Evolutionary conservation across 202 grass and related monocot species (phyloP), one percentile per base, ranked within the genome.

Genomic region (Zoysia matrella): DNA sequence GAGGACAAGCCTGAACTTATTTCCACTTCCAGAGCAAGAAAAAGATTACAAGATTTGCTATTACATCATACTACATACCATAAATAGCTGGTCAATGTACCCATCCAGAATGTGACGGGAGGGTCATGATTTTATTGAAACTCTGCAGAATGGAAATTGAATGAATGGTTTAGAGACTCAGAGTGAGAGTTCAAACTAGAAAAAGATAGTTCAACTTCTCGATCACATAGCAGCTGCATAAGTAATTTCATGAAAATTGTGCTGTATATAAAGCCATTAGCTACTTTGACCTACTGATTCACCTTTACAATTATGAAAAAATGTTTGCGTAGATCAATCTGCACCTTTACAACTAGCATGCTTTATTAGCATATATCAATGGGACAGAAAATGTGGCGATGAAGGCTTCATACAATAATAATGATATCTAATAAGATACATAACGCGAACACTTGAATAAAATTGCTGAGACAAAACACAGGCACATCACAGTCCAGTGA

Each of bases 1-100:
- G 66, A 5, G 8, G 47, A 65, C 12, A 9, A 79, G 65, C 36
- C 7, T 2, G 2, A 46, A 52, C 69, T 74, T 81, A 60, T 66
- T 85, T 60, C 5, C 47, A 41, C 44, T 61, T 47, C 10, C 60
- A 68, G 55, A 62, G 13, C 14, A 55, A 73, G 14, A 36, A 36
- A 2, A 64, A 47, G 18, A 4, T 18, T 52, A 77, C 77, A 74
- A 56, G 18, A 52, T 12, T 39, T 72, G 1, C 11, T 66, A 60
- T 45, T 77, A 73, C 75, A 72, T 65, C 8, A 72, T 36, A 36
- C 30, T 42, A 68, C 67, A 62, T n/a, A 85, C 13, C 60, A 66
- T 72, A 51, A 61, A 52, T 55, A 52, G 60, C 6, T 55, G 22
- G 47, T 41, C 60, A 2, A 82, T 65, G 40, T 47, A 62, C 40